Evolutionary conservation across 345 rosid genomes (phyloP).

Genomic region (Gossypium mustelinum): DNA sequence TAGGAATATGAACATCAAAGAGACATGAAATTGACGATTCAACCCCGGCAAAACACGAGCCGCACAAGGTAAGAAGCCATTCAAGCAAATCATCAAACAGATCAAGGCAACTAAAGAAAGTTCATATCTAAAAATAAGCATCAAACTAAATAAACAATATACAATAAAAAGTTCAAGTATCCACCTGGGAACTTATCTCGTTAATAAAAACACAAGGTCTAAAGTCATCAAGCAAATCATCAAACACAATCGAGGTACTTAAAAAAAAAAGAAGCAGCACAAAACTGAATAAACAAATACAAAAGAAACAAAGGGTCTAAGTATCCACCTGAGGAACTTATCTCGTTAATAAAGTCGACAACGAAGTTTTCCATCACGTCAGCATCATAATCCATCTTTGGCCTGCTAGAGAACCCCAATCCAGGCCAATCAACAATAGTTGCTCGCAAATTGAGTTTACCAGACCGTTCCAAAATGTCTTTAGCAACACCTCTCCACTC

Average conservation of each 20-base stretch:
- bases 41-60: too few relatives aligned
- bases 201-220: slow-evolving; percentile 15
- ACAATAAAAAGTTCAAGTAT: neutral
- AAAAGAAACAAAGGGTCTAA: neutral
- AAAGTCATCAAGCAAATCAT: neutral
- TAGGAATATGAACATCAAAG: too few relatives aligned
- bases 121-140: neutral
- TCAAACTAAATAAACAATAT: neutral
- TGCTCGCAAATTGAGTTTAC: slow-evolving; percentile 61
- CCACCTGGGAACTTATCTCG: slow-evolving; percentile 46
- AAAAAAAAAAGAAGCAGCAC: neutral
- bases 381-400: slow-evolving; percentile 76
- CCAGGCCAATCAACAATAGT: slow-evolving; percentile 96
- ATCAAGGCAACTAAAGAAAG: neutral
- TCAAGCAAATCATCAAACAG: neutral
- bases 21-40: too few relatives aligned
- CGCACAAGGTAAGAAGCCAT: neutral
- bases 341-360: slow-evolving; percentile 66
- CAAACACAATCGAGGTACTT: neutral
- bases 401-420: slow-evolving; percentile 75
- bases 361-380: slow-evolving; percentile 85
- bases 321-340: slow-evolving; percentile 46
- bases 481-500: slow-evolving; percentile 91
- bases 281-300: neutral
- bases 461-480: slow-evolving; percentile 55